Evolutionary conservation across 495 filamentous ascomycete species (phyloP).

Genomic region (Neurospora sp.): DNA sequence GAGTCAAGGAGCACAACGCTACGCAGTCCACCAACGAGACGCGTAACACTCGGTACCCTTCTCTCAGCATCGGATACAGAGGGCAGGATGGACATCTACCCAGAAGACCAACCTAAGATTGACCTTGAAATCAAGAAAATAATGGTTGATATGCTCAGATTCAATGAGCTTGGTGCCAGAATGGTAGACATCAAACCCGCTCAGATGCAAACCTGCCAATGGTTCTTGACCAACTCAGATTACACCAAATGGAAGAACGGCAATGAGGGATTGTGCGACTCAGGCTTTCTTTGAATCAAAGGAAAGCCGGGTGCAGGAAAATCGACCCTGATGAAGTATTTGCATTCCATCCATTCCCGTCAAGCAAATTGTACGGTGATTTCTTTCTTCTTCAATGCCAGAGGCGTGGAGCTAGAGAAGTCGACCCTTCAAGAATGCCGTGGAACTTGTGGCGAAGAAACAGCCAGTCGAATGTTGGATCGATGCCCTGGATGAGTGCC

Average conservation of each 20-base stretch:
- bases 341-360: neutral
- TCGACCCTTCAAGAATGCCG: constrained; percentile 19
- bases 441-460: constrained; percentile 5
- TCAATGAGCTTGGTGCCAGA: neutral
- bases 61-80: too few species aligned
- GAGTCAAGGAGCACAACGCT: too few species aligned
- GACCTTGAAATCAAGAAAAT: neutral
- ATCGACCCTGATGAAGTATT: constrained; percentile 3
- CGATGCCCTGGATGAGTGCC: constrained; percentile 31
- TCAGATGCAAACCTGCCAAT: neutral
- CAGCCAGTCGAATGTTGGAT: constrained; percentile 20
- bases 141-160: neutral
- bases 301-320: constrained; percentile 2
- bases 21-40: too few species aligned
- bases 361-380: neutral
- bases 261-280: neutral
- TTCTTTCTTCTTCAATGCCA: constrained; percentile 13
- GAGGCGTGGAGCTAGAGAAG: constrained; percentile 32
- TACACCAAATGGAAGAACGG: neutral
- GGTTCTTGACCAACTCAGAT: neutral
- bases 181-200: neutral
- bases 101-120: neutral
- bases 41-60: too few species aligned
- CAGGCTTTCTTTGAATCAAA: neutral
- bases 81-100: too few species aligned